Evolutionary conservation across 1,284 basidiomycete species (phyloP).

Genomic region (Rhodotorula sp.): DNA sequence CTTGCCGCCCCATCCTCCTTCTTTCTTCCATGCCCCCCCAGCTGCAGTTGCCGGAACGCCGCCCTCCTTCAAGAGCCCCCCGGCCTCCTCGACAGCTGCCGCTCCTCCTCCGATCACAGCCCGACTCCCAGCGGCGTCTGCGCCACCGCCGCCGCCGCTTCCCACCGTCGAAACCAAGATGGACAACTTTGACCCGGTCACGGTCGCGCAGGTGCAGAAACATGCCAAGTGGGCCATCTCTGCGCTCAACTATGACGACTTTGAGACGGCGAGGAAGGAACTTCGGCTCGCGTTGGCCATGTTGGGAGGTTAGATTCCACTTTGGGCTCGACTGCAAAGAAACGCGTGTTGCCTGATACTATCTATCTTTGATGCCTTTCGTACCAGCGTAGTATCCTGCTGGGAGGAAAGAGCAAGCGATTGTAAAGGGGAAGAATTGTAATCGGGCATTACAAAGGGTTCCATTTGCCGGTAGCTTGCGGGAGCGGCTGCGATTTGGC

Average conservation of each 20-base stretch:
- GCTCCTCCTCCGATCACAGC: not conserved
- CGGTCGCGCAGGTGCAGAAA: conserved; percentile 74
- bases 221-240: conserved; percentile 88
- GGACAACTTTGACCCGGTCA: conserved; percentile 64
- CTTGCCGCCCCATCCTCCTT: conserved; percentile 9
- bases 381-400: too few relatives aligned
- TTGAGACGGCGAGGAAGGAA: conserved; percentile 75
- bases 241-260: conserved; percentile 87
- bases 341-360: too few relatives aligned
- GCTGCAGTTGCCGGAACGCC: not conserved
- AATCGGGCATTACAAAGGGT: too few relatives aligned
- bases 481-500: not conserved
- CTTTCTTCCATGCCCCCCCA: conserved; percentile 1
- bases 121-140: not conserved
- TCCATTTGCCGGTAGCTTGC: not conserved
- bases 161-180: conserved; percentile 55
- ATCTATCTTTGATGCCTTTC: too few relatives aligned
- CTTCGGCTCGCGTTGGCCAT: conserved; percentile 68
- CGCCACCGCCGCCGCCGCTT: conserved; percentile 22
- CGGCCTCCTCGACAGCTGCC: not conserved
- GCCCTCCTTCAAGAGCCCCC: not conserved
- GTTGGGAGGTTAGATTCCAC: conserved; percentile 57
- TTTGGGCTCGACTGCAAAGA: too few relatives aligned
- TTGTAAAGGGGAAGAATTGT: too few relatives aligned
- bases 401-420: too few relatives aligned